Evolutionary conservation across 495 filamentous ascomycete species (phyloP).

Genomic region (Daldinia decipiens): DNA sequence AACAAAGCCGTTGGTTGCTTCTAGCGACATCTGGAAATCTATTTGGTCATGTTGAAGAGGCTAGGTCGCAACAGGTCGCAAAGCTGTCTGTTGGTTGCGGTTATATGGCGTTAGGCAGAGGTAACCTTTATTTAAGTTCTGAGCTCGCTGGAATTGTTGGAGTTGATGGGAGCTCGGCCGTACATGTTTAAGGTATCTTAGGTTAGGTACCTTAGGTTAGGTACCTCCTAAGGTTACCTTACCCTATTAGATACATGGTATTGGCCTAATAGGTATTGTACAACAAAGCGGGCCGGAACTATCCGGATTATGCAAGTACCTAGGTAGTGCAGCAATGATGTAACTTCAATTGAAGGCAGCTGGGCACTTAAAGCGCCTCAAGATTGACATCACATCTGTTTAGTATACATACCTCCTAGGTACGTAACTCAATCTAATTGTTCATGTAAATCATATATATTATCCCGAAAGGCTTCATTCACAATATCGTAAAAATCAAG

Average conservation of each 20-base stretch:
- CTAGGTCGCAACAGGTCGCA: conserved; percentile 30
- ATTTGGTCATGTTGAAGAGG: conserved; percentile 37
- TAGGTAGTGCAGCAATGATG: conserved; percentile 7
- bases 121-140: not conserved
- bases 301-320: not conserved
- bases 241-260: not conserved
- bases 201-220: too few relatives aligned
- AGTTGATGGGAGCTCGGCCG: not conserved
- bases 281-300: not conserved
- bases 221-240: too few relatives aligned
- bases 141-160: conserved; percentile 1
- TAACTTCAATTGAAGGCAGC: not conserved
- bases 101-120: conserved; percentile 15
- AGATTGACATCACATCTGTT: not conserved
- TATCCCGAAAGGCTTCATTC: not conserved
- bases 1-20: conserved; percentile 60
- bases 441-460: too few relatives aligned
- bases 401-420: too few relatives aligned
- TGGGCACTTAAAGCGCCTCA: not conserved
- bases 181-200: too few relatives aligned
- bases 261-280: not conserved
- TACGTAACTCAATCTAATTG: too few relatives aligned
- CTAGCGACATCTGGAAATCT: conserved; percentile 55
- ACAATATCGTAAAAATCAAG: not conserved
- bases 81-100: conserved; percentile 16